Conservation (phyloP, 176 grass and related monocot genomes). For the Poa annua region DNA sequence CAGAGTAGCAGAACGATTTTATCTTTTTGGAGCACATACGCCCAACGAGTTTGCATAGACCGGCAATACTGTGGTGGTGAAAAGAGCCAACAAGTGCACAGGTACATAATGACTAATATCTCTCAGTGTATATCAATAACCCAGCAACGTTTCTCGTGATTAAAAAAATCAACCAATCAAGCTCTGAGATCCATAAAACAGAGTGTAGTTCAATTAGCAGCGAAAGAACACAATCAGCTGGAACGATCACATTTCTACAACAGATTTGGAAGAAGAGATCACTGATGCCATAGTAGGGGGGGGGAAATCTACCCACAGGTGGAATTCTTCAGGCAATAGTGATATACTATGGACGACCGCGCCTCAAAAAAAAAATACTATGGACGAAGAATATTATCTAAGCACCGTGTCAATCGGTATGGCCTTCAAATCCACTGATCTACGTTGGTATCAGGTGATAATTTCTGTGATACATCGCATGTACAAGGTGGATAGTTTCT, state of each 20-base stretch:
- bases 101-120: background rate
- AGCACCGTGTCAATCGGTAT: constrained; percentile 12
- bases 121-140: constrained; percentile 3
- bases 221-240: constrained; percentile 50
- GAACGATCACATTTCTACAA: constrained; percentile 40
- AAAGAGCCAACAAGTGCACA: too few relatives aligned
- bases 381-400: constrained; percentile 28
- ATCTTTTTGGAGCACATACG: background rate
- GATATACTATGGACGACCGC: background rate
- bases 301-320: constrained; percentile 33
- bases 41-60: too few relatives aligned
- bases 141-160: constrained; percentile 14
- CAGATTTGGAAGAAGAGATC: constrained; percentile 13
- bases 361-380: too few relatives aligned
- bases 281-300: background rate
- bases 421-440: constrained; percentile 31
- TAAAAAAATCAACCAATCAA: constrained; percentile 28
- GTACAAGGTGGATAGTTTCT: constrained; percentile 37
- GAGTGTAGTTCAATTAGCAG: constrained; percentile 36
- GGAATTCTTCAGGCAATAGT: constrained; percentile 29
- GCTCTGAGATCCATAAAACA: background rate
- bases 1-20: background rate
- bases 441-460: constrained; percentile 12
- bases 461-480: constrained; percentile 37
- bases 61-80: too few relatives aligned